Evolutionary conservation across 108 stramenopile genomes (phyloP).

Genomic region (Cyclotella atomus): DNA sequence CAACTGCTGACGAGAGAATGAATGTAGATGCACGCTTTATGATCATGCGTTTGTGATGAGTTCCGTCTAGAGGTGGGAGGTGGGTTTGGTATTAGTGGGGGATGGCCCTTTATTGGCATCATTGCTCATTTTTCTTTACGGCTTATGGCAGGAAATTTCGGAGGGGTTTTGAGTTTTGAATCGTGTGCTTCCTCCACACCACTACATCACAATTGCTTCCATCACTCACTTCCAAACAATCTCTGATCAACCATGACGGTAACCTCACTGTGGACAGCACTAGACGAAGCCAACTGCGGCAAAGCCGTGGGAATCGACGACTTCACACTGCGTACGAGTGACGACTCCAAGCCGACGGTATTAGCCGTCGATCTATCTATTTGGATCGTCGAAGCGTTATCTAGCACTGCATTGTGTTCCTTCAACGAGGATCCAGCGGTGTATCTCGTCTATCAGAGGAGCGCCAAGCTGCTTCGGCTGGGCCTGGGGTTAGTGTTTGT

Average conservation of each 20-base stretch:
- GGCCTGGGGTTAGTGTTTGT: constrained; percentile 93
- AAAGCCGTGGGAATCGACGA: constrained; percentile 61
- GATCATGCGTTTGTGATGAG: neutral
- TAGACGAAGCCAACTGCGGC: constrained; percentile 78
- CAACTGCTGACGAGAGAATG: neutral
- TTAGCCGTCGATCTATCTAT: constrained; percentile 95
- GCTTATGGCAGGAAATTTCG: too few relatives aligned
- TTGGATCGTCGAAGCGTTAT: constrained; percentile 88
- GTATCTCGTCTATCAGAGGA: constrained; percentile 78
- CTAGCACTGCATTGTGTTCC: constrained; percentile 59
- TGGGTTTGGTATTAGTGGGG: neutral
- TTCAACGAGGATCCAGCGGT: constrained; percentile 72
- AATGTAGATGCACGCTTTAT: neutral
- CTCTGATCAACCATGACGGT: constrained; percentile 76
- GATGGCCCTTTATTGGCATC: too few relatives aligned
- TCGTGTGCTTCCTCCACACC: neutral
- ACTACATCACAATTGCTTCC: neutral
- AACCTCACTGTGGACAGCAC: constrained; percentile 72
- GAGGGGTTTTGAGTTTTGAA: too few relatives aligned
- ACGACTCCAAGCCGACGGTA: constrained; percentile 25
- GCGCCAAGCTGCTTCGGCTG: constrained; percentile 83
- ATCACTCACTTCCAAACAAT: neutral
- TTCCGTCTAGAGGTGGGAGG: neutral
- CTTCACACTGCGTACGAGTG: constrained; percentile 25
- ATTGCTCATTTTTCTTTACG: too few relatives aligned